These are phyloP conservation scores for Chrysosporium keratinophilum DNA, from an alignment of 2,329 filamentous ascomycete species.

Conservation along the genomic window DNA sequence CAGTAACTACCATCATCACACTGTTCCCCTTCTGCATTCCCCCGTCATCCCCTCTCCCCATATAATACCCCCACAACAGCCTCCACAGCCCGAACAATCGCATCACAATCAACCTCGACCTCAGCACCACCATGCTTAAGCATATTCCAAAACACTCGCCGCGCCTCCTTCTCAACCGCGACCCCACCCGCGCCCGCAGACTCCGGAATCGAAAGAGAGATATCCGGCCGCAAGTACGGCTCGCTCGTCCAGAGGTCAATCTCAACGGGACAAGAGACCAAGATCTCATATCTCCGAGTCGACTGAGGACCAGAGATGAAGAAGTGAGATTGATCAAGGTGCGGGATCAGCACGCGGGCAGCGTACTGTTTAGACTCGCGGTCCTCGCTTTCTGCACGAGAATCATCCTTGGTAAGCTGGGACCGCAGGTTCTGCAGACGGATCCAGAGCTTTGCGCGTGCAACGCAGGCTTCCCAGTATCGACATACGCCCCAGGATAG, in stretches of 20 bases:
- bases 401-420: not conserved
- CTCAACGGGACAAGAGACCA: constrained; percentile 28
- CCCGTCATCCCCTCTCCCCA: not conserved
- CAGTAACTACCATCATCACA: not conserved
- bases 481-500: constrained; percentile 35
- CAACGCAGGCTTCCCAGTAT: constrained; percentile 33
- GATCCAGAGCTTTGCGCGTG: constrained; percentile 32
- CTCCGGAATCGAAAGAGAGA: constrained; percentile 23
- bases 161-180: constrained; percentile 28
- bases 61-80: constrained; percentile 28
- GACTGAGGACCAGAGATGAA: constrained; percentile 26
- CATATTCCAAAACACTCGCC: constrained; percentile 31
- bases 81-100: constrained; percentile 28
- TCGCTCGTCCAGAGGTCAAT: constrained; percentile 35
- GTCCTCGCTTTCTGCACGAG: not conserved
- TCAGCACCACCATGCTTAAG: constrained; percentile 21
- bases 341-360: constrained; percentile 25
- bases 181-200: not conserved
- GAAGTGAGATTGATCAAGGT: constrained; percentile 26
- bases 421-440: constrained; percentile 7
- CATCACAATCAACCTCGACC: constrained; percentile 20
- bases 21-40: not conserved
- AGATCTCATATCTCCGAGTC: constrained; percentile 18
- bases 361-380: constrained; percentile 16
- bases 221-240: constrained; percentile 28